These are phyloP conservation scores for Monosporascus sp. DNA, from an alignment of 2,329 filamentous ascomycete genomes.

Conservation along the genomic window DNA sequence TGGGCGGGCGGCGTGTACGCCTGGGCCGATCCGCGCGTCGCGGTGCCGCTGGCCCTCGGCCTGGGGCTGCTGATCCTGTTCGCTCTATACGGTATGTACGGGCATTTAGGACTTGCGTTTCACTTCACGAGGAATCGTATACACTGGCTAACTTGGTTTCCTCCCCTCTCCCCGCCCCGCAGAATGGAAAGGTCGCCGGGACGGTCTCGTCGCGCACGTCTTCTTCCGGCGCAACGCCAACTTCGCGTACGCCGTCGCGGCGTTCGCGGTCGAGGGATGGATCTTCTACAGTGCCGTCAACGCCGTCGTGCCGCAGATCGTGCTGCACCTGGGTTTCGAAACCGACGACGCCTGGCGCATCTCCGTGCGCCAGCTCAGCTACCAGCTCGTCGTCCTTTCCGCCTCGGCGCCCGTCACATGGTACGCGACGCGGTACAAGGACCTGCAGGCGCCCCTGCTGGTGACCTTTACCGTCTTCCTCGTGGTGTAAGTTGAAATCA, in stretches of 20 bases:
- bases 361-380: conserved; percentile 42
- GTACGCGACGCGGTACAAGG: conserved; percentile 44
- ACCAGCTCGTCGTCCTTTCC: conserved; percentile 33
- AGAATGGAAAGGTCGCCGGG: conserved; percentile 51
- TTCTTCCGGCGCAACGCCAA: conserved; percentile 50
- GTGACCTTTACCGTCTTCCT: conserved; percentile 43
- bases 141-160: no score
- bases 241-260: conserved; percentile 49
- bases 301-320: conserved; percentile 43
- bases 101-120: neutral
- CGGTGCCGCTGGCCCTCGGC: conserved; percentile 36
- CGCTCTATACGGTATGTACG: conserved; percentile 32
- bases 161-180: neutral
- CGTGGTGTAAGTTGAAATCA: conserved; percentile 31
- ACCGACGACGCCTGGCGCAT: conserved; percentile 38
- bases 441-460: conserved; percentile 41
- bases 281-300: conserved; percentile 52
- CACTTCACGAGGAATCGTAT: neutral
- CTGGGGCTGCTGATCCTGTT: conserved; percentile 36
- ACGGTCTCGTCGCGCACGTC: conserved; percentile 50
- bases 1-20: conserved; percentile 39
- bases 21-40: conserved; percentile 35
- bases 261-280: conserved; percentile 54
- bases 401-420: conserved; percentile 36
- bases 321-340: conserved; percentile 44